phyloP scores from a whole-genome alignment of 2,329 filamentous ascomycete species.

The Arthroderma sp. region DNA sequence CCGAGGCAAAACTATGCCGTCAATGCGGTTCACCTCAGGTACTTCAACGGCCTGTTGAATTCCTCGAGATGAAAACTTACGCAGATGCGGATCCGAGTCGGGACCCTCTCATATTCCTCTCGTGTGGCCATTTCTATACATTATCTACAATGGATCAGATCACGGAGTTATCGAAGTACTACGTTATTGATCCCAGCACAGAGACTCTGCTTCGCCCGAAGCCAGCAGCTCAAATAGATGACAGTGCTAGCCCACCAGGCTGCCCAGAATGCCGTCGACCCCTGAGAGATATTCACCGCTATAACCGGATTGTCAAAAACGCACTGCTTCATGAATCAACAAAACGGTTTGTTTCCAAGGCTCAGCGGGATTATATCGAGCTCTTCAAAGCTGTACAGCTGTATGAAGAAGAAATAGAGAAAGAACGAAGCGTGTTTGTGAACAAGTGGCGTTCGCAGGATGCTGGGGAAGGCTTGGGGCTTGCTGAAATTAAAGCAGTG shows the following conservation, averaged over 20 bases:
- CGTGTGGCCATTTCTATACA: slow-evolving; percentile 52
- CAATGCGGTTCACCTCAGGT: slow-evolving; percentile 38
- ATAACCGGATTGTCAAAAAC: slow-evolving; percentile 48
- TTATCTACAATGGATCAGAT: slow-evolving; percentile 47
- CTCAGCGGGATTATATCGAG: too few relatives aligned
- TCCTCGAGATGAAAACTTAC: slow-evolving; percentile 43
- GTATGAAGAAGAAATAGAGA: slow-evolving; percentile 31
- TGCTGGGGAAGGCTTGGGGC: slow-evolving; percentile 17
- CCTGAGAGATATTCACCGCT: slow-evolving; percentile 45
- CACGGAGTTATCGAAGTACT: slow-evolving; percentile 37
- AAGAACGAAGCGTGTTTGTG: slow-evolving; percentile 19
- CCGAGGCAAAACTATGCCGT: slow-evolving; percentile 35
- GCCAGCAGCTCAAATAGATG: slow-evolving; percentile 34
- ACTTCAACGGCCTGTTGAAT: slow-evolving; percentile 43
- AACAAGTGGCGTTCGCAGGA: not conserved
- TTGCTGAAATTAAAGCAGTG: not conserved
- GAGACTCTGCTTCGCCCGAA: slow-evolving; percentile 15
- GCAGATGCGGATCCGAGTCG: slow-evolving; percentile 44
- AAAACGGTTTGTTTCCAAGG: slow-evolving; percentile 41
- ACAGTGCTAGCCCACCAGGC: slow-evolving; percentile 34
- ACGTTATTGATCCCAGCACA: slow-evolving; percentile 15
- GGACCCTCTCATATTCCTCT: slow-evolving; percentile 48
- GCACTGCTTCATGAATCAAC: slow-evolving; percentile 50
- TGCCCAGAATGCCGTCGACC: slow-evolving; percentile 50
- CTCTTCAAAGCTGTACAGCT: too few relatives aligned